phyloP scores from a whole-genome alignment of 1,139 yeast genomes.

The Kazachstania sp. region DNA sequence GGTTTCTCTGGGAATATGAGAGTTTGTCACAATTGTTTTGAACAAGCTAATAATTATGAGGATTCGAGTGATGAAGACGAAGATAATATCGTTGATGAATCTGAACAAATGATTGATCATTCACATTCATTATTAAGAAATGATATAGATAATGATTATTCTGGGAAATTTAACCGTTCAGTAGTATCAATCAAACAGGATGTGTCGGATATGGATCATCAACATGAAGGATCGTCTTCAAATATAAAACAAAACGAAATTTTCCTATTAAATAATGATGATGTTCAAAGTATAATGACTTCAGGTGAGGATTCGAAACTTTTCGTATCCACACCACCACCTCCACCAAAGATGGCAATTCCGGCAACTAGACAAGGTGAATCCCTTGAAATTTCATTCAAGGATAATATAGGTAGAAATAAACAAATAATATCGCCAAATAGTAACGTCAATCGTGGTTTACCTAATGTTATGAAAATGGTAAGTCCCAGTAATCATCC shows the following conservation, averaged over 20 bases:
- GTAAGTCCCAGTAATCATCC: background rate
- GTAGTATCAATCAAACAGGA: background rate
- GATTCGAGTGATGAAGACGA: constrained; percentile 61
- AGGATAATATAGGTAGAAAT: constrained; percentile 4
- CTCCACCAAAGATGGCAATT: constrained; percentile 72
- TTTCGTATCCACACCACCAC: constrained; percentile 40
- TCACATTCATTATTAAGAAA: constrained; percentile 20
- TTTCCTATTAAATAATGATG: constrained; percentile 23
- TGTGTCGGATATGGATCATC: background rate
- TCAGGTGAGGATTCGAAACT: constrained; percentile 29
- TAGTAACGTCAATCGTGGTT: background rate
- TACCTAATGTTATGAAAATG: constrained; percentile 2
- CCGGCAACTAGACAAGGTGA: constrained; percentile 78
- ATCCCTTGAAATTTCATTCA: constrained; percentile 61
- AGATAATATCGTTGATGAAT: constrained; percentile 6
- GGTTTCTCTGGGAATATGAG: constrained; percentile 62
- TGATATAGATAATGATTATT: background rate
- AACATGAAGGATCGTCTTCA: background rate
- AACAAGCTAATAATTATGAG: constrained; percentile 49
- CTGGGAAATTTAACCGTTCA: background rate
- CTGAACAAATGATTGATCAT: constrained; percentile 23
- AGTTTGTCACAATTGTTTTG: constrained; percentile 71
- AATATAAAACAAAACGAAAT: constrained; percentile 12
- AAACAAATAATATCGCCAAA: constrained; percentile 1
- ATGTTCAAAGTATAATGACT: constrained; percentile 31